These are phyloP conservation scores for Euphorbia lathyris DNA, from an alignment of 345 rosid genomes.

Conservation along the genomic window DNA sequence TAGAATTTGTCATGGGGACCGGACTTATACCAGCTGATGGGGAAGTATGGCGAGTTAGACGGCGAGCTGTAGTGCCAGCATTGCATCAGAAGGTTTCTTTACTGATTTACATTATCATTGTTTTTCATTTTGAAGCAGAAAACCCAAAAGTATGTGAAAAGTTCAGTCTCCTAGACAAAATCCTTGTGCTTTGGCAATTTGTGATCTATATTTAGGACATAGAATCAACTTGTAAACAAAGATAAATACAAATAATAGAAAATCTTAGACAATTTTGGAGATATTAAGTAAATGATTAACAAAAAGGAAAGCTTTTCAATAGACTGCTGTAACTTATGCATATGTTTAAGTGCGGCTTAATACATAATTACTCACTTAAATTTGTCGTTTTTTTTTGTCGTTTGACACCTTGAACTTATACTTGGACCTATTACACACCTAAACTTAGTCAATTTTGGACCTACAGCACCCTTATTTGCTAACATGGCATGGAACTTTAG, in stretches of 20 bases:
- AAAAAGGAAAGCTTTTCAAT: background rate
- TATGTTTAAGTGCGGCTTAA: background rate
- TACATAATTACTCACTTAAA: background rate
- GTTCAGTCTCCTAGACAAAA: background rate
- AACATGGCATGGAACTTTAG: too few species aligned
- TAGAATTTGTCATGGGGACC: slow-evolving; percentile 96
- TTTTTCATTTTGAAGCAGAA: background rate
- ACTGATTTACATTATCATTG: background rate
- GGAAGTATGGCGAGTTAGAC: slow-evolving; percentile 87
- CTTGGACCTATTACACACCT: too few species aligned
- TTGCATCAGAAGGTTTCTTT: slow-evolving; percentile 74
- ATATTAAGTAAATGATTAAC: background rate
- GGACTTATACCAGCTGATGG: slow-evolving; percentile 98
- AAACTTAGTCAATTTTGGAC: too few species aligned
- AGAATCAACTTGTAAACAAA: background rate
- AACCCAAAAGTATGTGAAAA: background rate
- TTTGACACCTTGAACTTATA: too few species aligned
- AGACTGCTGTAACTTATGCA: background rate
- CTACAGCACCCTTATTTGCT: too few species aligned
- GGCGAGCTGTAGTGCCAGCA: slow-evolving; percentile 93
- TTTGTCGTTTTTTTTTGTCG: too few species aligned
- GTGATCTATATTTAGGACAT: background rate
- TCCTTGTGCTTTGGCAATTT: slow-evolving; percentile 2
- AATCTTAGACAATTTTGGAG: background rate
- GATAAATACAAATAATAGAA: background rate